Conservation (phyloP, 2,329 filamentous ascomycete species). For the Chaetomiaceae sp. region DNA sequence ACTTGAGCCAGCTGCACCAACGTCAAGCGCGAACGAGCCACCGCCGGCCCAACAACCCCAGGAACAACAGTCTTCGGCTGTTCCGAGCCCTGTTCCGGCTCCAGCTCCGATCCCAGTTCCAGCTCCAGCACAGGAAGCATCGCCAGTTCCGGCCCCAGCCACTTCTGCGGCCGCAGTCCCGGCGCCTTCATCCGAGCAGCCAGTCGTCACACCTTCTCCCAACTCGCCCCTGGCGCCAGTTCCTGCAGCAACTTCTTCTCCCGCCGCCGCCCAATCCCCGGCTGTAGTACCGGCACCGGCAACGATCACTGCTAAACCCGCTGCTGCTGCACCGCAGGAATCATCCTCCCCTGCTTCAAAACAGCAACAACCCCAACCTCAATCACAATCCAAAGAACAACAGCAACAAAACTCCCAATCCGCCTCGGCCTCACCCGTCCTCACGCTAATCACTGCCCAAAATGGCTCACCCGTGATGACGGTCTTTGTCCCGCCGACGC, state of each 20-base stretch:
- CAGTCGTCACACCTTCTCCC: not conserved
- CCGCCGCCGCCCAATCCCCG: not conserved
- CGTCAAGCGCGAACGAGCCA: not conserved
- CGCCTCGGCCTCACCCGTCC: not conserved
- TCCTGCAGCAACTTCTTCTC: not conserved
- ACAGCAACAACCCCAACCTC: not conserved
- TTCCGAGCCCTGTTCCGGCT: not conserved
- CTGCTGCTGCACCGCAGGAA: not conserved
- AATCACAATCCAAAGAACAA: too few species aligned
- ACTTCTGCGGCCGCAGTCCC: slow-evolving; percentile 6
- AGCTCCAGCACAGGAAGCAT: not conserved
- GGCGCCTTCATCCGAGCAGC: not conserved
- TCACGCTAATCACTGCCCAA: slow-evolving; percentile 2
- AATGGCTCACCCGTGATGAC: slow-evolving; percentile 18
- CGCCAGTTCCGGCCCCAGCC: slow-evolving; percentile 1
- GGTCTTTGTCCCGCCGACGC: slow-evolving; percentile 18
- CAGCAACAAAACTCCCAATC: not conserved
- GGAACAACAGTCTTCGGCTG: slow-evolving; percentile 6
- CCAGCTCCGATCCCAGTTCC: slow-evolving; percentile 4
- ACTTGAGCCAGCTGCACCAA: not conserved
- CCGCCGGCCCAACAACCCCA: not conserved
- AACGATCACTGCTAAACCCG: slow-evolving; percentile 2
- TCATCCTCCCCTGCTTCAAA: not conserved
- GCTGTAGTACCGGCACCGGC: not conserved
- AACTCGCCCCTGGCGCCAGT: not conserved